These are phyloP conservation scores for Aspergillus mulundensis DNA, from an alignment of 495 filamentous ascomycete genomes.

Conservation along the genomic window DNA sequence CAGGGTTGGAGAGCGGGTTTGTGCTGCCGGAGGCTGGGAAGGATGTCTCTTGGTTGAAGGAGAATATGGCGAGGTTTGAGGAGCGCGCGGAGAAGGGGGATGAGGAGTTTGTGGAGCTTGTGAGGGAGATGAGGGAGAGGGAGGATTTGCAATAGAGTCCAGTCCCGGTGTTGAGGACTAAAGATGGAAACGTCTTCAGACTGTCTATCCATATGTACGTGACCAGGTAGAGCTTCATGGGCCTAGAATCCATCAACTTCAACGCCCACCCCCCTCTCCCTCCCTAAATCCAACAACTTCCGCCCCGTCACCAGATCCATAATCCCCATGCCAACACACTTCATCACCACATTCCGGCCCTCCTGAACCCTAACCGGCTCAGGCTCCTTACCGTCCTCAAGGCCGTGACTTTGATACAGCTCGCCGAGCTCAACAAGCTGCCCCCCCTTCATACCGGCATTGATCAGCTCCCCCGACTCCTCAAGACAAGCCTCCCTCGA, in stretches of 20 bases:
- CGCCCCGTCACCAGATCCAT: constrained; percentile 54
- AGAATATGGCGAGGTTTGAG: too few relatives aligned
- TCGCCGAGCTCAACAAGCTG: constrained; percentile 85
- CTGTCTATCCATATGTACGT: too few relatives aligned
- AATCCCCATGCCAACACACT: constrained; percentile 46
- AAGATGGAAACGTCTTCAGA: too few relatives aligned
- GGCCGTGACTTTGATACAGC: constrained; percentile 52
- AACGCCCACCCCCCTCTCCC: constrained; percentile 63
- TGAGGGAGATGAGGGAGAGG: too few relatives aligned
- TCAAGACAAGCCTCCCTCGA: constrained; percentile 71
- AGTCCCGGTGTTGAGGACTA: too few relatives aligned
- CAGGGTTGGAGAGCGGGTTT: too few relatives aligned
- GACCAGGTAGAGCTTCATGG: too few relatives aligned
- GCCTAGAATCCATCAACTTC: constrained; percentile 67
- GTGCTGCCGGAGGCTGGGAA: too few relatives aligned
- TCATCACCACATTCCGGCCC: constrained; percentile 64
- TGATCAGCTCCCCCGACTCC: constrained; percentile 86
- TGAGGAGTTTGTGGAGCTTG: too few relatives aligned
- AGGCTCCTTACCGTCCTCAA: neutral
- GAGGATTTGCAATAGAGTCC: too few relatives aligned
- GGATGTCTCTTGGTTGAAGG: too few relatives aligned
- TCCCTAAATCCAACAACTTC: constrained; percentile 69
- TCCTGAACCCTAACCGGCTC: constrained; percentile 19
- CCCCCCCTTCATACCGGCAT: constrained; percentile 59
- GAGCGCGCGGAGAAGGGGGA: too few relatives aligned